These are phyloP conservation scores for Escovopsis sp. DNA, from an alignment of 2,329 filamentous ascomycete species.

Conservation along the genomic window DNA sequence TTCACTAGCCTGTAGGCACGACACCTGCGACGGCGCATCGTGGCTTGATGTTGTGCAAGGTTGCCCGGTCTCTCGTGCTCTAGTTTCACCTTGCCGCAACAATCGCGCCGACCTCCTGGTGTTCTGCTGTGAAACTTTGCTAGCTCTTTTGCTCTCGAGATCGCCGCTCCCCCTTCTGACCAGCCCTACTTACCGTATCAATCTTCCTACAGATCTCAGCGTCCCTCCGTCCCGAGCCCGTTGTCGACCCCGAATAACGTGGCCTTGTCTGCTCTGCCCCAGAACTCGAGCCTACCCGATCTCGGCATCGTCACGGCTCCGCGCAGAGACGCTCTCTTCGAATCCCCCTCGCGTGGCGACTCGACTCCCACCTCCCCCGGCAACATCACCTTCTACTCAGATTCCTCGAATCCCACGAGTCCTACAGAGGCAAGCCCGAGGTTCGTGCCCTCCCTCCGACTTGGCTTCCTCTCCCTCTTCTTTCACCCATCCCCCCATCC, in stretches of 20 bases:
- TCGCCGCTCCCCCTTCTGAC: background rate
- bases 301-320: slow-evolving; percentile 1
- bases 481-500: too few relatives aligned
- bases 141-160: slow-evolving; percentile 1
- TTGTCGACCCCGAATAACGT: slow-evolving; percentile 28
- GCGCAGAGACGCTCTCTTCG: slow-evolving; percentile 12
- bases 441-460: slow-evolving; percentile 13
- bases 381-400: slow-evolving; percentile 20
- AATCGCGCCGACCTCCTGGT: slow-evolving; percentile 7
- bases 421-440: slow-evolving; percentile 17
- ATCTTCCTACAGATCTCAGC: slow-evolving; percentile 26
- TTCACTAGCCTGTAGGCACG: background rate
- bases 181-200: slow-evolving; percentile 9
- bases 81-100: slow-evolving; percentile 8
- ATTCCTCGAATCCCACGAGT: slow-evolving; percentile 21
- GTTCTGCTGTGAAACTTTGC: slow-evolving; percentile 13
- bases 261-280: slow-evolving; percentile 24
- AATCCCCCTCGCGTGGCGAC: slow-evolving; percentile 4
- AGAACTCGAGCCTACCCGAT: slow-evolving; percentile 19
- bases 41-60: slow-evolving; percentile 11
- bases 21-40: slow-evolving; percentile 2
- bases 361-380: slow-evolving; percentile 6
- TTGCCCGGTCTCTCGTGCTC: slow-evolving; percentile 8
- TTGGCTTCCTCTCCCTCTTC: background rate
- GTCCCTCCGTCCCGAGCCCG: slow-evolving; percentile 34